A percentile compares a stretch with the other conserved stretches of the same genome.
These are phyloP conservation scores for Pluteus cervinus DNA, from an alignment of 768 basidiomycete genomes.

Conservation along the genomic window DNA sequence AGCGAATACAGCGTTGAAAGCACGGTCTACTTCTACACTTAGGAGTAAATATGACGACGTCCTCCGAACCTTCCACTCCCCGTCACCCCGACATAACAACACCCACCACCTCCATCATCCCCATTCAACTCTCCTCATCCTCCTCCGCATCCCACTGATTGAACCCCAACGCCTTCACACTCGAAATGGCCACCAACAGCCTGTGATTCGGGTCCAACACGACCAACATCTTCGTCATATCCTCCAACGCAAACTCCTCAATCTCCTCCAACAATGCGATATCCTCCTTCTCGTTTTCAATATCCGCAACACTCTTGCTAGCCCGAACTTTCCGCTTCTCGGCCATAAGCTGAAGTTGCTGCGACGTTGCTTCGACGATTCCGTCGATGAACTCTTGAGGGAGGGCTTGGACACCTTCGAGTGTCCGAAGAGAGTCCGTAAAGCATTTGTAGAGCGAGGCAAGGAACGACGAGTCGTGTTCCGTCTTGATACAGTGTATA, in stretches of 20 bases:
- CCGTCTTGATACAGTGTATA: conserved; percentile 55
- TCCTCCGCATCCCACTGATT: conserved; percentile 44
- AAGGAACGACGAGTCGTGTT: conserved; percentile 72
- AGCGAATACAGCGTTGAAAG: too few species aligned
- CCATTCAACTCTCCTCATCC: conserved; percentile 28
- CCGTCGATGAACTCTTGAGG: conserved; percentile 46
- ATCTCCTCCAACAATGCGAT: conserved; percentile 72
- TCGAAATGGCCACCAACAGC: conserved; percentile 63
- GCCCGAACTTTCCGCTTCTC: conserved; percentile 58
- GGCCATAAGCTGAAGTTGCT: conserved; percentile 62
- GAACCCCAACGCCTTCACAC: conserved; percentile 66
- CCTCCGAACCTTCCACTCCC: too few species aligned
- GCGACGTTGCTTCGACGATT: conserved; percentile 64
- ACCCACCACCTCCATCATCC: conserved; percentile 5
- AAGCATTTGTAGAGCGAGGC: conserved; percentile 71
- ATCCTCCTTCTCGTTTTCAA: conserved; percentile 54
- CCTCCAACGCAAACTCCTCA: conserved; percentile 77
- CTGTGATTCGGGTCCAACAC: conserved; percentile 54
- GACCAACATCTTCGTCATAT: conserved; percentile 62
- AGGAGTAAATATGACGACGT: too few species aligned
- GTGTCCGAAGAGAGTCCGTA: conserved; percentile 51
- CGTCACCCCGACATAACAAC: too few species aligned
- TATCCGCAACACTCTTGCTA: conserved; percentile 23
- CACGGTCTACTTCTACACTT: too few species aligned
- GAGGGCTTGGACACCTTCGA: conserved; percentile 50